These are phyloP conservation scores for Botrytis medusae DNA, from an alignment of 2,329 filamentous ascomycete genomes.

Conservation along the genomic window DNA sequence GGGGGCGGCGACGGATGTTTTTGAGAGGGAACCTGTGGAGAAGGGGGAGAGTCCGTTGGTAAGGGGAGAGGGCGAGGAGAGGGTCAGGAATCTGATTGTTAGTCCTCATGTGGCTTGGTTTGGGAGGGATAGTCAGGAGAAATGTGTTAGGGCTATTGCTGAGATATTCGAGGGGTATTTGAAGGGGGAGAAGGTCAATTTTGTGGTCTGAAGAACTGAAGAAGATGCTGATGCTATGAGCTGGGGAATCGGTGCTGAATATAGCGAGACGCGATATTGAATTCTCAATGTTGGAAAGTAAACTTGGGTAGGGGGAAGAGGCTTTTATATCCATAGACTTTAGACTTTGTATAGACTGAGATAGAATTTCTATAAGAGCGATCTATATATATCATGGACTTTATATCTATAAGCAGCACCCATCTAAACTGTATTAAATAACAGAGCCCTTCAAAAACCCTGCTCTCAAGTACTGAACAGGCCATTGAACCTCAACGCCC, in stretches of 20 bases:
- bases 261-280: too few species aligned
- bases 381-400: neutral
- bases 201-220: neutral
- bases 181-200: neutral
- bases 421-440: constrained; percentile 25
- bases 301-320: neutral
- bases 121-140: constrained; percentile 15
- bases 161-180: neutral
- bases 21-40: neutral
- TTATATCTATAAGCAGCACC: neutral
- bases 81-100: constrained; percentile 2
- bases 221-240: too few species aligned
- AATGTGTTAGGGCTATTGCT: neutral
- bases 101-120: constrained; percentile 16
- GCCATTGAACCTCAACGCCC: constrained; percentile 67
- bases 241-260: rapidly evolving
- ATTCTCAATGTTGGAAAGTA: too few species aligned
- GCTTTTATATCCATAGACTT: neutral
- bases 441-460: constrained; percentile 33
- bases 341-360: neutral
- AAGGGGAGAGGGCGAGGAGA: neutral
- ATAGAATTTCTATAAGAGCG: neutral
- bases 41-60: neutral
- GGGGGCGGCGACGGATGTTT: constrained; percentile 14
- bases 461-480: constrained; percentile 42